phyloP scores from a whole-genome alignment of 768 basidiomycete genomes.

The Panaeolus cyanescens region DNA sequence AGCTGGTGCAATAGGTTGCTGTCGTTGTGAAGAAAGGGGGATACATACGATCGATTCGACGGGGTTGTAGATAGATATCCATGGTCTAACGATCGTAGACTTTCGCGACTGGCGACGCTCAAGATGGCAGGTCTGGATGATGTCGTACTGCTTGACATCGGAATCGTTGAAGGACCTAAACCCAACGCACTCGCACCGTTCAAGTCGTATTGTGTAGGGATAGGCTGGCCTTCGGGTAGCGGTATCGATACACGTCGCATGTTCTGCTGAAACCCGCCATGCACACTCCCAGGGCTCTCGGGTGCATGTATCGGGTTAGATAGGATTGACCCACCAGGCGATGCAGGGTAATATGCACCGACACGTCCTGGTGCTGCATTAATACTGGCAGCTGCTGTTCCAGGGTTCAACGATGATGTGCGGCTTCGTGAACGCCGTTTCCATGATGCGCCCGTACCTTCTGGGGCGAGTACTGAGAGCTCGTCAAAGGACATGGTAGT shows the following conservation, averaged over 20 bases:
- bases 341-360: background rate
- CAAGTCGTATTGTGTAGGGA: background rate
- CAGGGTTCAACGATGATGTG: constrained; percentile 30
- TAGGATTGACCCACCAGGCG: background rate
- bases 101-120: background rate
- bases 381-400: constrained; percentile 26
- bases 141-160: background rate
- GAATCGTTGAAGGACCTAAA: background rate
- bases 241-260: background rate
- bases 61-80: background rate
- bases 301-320: background rate
- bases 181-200: background rate
- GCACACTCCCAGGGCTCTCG: background rate
- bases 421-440: constrained; percentile 29
- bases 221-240: background rate
- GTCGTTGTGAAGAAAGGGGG: background rate
- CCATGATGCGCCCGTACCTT: constrained; percentile 19
- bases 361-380: constrained; percentile 26
- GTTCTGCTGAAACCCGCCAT: constrained; percentile 1
- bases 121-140: background rate
- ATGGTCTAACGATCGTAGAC: background rate
- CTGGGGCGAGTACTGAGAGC: constrained; percentile 41
- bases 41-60: background rate
- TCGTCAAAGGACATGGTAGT: constrained; percentile 32
- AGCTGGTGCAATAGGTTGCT: background rate